phyloP scores from a whole-genome alignment of 163 green algal genomes.

The Scenedesmus sp. region DNA sequence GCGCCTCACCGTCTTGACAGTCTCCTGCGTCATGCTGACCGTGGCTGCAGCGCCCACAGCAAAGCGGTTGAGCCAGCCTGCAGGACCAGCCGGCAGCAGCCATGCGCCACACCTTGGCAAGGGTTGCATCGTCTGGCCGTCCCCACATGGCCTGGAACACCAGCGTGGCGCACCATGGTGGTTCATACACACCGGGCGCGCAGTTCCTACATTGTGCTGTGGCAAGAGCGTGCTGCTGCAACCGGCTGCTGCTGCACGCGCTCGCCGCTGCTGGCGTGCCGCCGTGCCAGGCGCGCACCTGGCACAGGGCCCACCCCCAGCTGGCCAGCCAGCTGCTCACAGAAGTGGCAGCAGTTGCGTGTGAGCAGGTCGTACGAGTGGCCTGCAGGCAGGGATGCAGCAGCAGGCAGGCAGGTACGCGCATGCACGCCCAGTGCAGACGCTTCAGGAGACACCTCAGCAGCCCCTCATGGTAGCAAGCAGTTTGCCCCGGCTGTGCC shows the following conservation, averaged over 20 bases:
- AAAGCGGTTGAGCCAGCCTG: constrained; percentile 70
- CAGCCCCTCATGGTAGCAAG: not conserved
- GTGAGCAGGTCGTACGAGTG: constrained; percentile 70
- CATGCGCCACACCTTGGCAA: not conserved
- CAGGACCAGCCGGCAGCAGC: not conserved
- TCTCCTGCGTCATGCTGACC: constrained; percentile 57
- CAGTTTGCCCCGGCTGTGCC: not conserved
- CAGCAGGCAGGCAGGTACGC: not conserved
- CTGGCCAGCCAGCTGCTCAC: constrained; percentile 57
- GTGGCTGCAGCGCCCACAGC: constrained; percentile 58
- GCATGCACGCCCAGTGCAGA: too few species aligned
- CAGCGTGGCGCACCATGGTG: not conserved
- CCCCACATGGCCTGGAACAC: too few species aligned
- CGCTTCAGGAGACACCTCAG: too few species aligned
- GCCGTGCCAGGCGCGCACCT: constrained; percentile 20
- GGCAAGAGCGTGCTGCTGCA: not conserved
- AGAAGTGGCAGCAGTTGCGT: constrained; percentile 82
- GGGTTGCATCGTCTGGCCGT: too few species aligned
- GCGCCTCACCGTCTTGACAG: constrained; percentile 20
- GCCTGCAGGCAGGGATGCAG: not conserved
- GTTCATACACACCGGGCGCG: not conserved
- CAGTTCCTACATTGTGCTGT: not conserved
- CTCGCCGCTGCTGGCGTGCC: not conserved
- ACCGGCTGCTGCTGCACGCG: not conserved
- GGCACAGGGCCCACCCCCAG: constrained; percentile 60